Conservation (phyloP, 768 basidiomycete genomes). For the Cystobasidium onofrii region DNA sequence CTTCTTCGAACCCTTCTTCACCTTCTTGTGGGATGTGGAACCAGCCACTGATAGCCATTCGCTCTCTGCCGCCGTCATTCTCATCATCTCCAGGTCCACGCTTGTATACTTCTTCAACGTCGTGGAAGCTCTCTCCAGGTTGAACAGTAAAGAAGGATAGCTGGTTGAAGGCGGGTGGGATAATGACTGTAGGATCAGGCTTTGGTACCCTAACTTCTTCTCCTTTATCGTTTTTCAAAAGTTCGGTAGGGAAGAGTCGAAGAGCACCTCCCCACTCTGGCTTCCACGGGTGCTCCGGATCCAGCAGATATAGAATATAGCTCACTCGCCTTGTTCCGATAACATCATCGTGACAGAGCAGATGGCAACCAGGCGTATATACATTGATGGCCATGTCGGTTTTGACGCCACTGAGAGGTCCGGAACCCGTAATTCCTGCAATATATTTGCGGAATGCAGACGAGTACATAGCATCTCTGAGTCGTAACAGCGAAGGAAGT, state of each 20-base stretch:
- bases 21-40: conserved; percentile 87
- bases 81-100: conserved; percentile 52
- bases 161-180: conserved; percentile 42
- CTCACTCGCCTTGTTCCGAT: conserved; percentile 88
- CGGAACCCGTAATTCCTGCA: conserved; percentile 79
- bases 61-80: conserved; percentile 55
- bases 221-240: conserved; percentile 41
- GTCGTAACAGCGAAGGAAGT: conserved; percentile 66
- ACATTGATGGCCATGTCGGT: conserved; percentile 93
- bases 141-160: conserved; percentile 61
- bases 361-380: conserved; percentile 82
- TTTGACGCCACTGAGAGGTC: conserved; percentile 77
- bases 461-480: conserved; percentile 89
- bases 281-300: conserved; percentile 67
- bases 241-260: conserved; percentile 72
- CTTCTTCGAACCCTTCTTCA: conserved; percentile 69
- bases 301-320: conserved; percentile 92
- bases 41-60: conserved; percentile 91
- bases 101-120: conserved; percentile 91
- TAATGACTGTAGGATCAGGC: conserved; percentile 42
- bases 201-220: conserved; percentile 61
- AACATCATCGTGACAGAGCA: conserved; percentile 97
- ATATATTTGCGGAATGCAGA: conserved; percentile 70
- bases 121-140: conserved; percentile 89
- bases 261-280: conserved; percentile 86